Conservation (phyloP, 2,329 filamentous ascomycete species). For the Paraphaeosphaeria minitans region DNA sequence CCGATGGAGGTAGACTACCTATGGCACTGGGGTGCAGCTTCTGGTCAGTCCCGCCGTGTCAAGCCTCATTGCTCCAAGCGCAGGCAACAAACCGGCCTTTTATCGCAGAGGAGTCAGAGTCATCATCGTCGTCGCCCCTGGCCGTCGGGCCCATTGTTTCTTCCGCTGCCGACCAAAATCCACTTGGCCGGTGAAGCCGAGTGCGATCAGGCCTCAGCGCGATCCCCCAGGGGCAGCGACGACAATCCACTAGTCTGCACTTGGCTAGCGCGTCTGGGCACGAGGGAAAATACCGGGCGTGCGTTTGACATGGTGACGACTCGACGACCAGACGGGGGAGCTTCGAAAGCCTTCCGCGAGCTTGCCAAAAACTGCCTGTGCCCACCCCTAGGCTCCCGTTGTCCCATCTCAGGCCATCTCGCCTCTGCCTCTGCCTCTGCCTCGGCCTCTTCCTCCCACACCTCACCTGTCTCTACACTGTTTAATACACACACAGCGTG, state of each 20-base stretch:
- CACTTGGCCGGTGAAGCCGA: conserved; percentile 16
- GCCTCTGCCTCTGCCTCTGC: conserved; percentile 17
- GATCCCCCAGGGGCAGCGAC: conserved; percentile 13
- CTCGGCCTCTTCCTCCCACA: conserved; percentile 18
- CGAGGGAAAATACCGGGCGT: conserved; percentile 27
- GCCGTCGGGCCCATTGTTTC: conserved; percentile 1
- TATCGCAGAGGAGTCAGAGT: conserved; percentile 28
- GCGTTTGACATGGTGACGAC: conserved; percentile 20
- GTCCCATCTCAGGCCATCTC: conserved; percentile 35
- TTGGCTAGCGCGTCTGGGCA: conserved; percentile 15
- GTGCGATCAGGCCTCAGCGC: conserved; percentile 2
- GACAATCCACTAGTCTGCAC: conserved; percentile 6
- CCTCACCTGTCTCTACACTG: not conserved
- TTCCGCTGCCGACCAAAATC: conserved; percentile 17
- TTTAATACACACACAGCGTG: conserved; percentile 8
- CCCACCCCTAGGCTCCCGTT: conserved; percentile 20
- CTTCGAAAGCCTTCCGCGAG: conserved; percentile 19
- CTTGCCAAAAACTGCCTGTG: conserved; percentile 18
- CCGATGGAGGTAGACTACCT: too few species aligned
- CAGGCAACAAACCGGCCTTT: conserved; percentile 24
- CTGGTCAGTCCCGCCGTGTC: conserved; percentile 10
- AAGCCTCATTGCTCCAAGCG: conserved; percentile 16
- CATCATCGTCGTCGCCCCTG: conserved; percentile 10
- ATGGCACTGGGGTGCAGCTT: conserved; percentile 1
- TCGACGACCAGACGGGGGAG: conserved; percentile 13